A percentile compares a stretch with the other conserved stretches of the same genome.
Evolutionary conservation across 768 basidiomycete genomes (phyloP).

Genomic region (Termitomyces sp.): DNA sequence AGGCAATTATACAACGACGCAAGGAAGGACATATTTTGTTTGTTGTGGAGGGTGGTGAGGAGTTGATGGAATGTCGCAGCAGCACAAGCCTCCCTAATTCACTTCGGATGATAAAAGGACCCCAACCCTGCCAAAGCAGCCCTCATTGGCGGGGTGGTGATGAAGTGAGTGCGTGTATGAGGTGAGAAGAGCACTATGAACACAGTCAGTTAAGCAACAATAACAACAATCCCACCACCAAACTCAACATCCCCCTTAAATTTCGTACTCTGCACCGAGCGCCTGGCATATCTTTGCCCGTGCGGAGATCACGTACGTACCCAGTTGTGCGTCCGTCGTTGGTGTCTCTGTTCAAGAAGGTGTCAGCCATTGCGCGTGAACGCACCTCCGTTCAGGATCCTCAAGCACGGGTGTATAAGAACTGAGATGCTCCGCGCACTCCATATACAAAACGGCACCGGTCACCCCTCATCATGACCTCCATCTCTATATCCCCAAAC

Average conservation of each 20-base stretch:
- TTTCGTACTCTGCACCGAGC: conserved; percentile 80
- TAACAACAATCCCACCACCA: conserved; percentile 78
- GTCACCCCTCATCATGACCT: conserved; percentile 74
- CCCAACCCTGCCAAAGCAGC: no score
- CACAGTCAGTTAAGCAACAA: conserved; percentile 70
- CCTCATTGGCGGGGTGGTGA: no score
- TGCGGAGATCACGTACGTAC: conserved; percentile 77
- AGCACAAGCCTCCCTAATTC: conserved; percentile 62
- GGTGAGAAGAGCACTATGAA: no score
- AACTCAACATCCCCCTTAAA: conserved; percentile 84
- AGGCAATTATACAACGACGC: conserved; percentile 73
- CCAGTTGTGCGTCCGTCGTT: conserved; percentile 69
- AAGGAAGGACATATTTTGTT: conserved; percentile 74
- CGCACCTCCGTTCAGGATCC: conserved; percentile 69
- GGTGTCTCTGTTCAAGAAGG: no score
- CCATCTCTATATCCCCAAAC: conserved; percentile 51
- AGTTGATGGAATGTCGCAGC: conserved; percentile 66
- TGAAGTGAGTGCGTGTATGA: no score
- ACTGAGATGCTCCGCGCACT: conserved; percentile 61
- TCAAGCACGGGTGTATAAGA: conserved; percentile 70
- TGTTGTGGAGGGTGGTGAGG: conserved; percentile 58
- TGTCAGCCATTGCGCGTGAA: conserved; percentile 66
- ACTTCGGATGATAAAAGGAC: no score
- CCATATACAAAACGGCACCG: conserved; percentile 68
- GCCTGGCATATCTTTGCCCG: conserved; percentile 91